These are phyloP conservation scores for Chaetomium sp. DNA, from an alignment of 2,329 filamentous ascomycete species.

Conservation along the genomic window DNA sequence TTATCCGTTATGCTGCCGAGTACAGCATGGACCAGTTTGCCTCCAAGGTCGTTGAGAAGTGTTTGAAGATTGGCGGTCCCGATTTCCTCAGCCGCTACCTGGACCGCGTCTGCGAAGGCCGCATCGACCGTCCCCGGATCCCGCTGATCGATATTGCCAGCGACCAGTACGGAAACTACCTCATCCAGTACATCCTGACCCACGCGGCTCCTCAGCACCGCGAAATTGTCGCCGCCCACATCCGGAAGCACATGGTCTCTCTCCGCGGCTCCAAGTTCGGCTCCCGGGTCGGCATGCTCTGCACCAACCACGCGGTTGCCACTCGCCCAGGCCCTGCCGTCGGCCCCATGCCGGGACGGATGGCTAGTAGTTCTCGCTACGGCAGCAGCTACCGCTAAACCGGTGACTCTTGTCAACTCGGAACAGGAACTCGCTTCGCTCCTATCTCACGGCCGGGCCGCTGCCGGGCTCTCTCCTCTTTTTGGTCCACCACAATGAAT, in stretches of 20 bases:
- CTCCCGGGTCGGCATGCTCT: constrained; percentile 97
- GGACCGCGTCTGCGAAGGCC: constrained; percentile 89
- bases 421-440: not conserved
- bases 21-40: constrained; percentile 99
- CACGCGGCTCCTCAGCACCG: constrained; percentile 85
- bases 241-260: constrained; percentile 99
- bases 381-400: constrained; percentile 59
- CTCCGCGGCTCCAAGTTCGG: constrained; percentile 98
- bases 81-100: constrained; percentile 94
- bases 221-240: constrained; percentile 89
- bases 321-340: constrained; percentile 86
- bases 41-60: constrained; percentile 99
- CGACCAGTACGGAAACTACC: constrained; percentile 98
- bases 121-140: constrained; percentile 88
- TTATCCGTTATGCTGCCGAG: constrained; percentile 88
- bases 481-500: constrained; percentile 26
- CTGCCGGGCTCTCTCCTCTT: constrained; percentile 17
- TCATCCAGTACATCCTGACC: constrained; percentile 95
- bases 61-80: constrained; percentile 88
- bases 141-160: constrained; percentile 97
- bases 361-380: constrained; percentile 62
- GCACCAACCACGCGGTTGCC: constrained; percentile 87
- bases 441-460: not conserved
- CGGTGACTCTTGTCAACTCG: constrained; percentile 4
- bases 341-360: constrained; percentile 62